Evolutionary conservation across 306 rosid species (phyloP).

Genomic region (Prunus salicina): DNA sequence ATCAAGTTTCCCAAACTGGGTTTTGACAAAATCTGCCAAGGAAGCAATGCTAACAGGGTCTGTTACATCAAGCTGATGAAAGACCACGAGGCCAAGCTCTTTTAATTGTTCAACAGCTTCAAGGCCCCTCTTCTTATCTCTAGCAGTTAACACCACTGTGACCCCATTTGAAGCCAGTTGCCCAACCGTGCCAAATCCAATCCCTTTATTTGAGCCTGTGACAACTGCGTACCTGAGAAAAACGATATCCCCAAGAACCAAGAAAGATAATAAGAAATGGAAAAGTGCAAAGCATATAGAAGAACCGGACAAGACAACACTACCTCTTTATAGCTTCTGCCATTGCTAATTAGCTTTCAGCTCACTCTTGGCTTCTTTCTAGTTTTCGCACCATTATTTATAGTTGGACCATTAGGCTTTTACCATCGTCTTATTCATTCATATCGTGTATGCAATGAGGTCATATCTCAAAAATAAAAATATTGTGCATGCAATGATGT

Average conservation of each 20-base stretch:
- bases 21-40: constrained; percentile 27
- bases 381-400: background rate
- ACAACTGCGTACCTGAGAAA: constrained; percentile 35
- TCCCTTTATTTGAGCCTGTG: constrained; percentile 37
- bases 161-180: constrained; percentile 16
- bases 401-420: no score
- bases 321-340: background rate
- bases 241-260: background rate
- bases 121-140: constrained; percentile 10
- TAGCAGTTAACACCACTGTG: constrained; percentile 6
- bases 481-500: background rate
- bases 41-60: constrained; percentile 24
- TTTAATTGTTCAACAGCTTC: constrained; percentile 37
- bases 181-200: constrained; percentile 25
- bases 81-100: constrained; percentile 15
- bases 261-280: background rate
- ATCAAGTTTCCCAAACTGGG: constrained; percentile 33
- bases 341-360: background rate
- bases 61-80: constrained; percentile 45
- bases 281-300: background rate
- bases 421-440: no score
- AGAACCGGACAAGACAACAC: background rate
- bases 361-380: background rate
- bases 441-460: background rate
- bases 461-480: background rate